phyloP scores from a whole-genome alignment of 2,329 filamentous ascomycete genomes.

The Aspergillus ustus region DNA sequence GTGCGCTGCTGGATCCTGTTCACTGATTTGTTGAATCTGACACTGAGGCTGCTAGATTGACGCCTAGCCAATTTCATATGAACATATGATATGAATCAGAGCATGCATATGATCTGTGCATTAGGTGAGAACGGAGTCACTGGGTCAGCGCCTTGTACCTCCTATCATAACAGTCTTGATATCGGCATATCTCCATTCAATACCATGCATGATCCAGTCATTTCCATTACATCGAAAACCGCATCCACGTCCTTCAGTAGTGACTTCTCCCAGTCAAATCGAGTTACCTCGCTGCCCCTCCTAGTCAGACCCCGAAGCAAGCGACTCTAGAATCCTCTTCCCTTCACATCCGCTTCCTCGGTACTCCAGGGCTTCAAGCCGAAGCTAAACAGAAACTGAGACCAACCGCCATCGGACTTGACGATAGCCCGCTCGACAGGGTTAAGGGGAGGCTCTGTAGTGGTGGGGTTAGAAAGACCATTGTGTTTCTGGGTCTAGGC shows the following conservation, averaged over 20 bases:
- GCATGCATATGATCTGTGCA: too few species aligned
- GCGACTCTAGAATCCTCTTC: slow-evolving; percentile 21
- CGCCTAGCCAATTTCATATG: too few species aligned
- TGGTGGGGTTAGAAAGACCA: background rate
- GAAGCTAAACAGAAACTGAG: slow-evolving; percentile 27
- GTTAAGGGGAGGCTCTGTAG: slow-evolving; percentile 32
- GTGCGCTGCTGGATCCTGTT: too few species aligned
- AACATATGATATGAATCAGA: too few species aligned
- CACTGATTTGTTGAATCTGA: too few species aligned
- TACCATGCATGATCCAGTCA: background rate
- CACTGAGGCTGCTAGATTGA: too few species aligned
- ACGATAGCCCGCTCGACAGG: slow-evolving; percentile 31
- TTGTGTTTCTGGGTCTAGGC: background rate
- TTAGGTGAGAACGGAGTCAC: too few species aligned
- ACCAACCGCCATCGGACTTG: slow-evolving; percentile 36
- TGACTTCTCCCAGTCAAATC: background rate
- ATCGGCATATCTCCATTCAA: background rate
- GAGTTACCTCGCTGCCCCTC: background rate
- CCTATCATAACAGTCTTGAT: background rate
- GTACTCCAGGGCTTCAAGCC: slow-evolving; percentile 31
- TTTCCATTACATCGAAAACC: background rate
- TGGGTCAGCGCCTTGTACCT: background rate
- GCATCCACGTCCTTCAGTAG: background rate
- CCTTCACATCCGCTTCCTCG: slow-evolving; percentile 32
- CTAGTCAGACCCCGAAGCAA: slow-evolving; percentile 3